phyloP scores from a whole-genome alignment of 768 basidiomycete species.

The Calocybe cyanea region DNA sequence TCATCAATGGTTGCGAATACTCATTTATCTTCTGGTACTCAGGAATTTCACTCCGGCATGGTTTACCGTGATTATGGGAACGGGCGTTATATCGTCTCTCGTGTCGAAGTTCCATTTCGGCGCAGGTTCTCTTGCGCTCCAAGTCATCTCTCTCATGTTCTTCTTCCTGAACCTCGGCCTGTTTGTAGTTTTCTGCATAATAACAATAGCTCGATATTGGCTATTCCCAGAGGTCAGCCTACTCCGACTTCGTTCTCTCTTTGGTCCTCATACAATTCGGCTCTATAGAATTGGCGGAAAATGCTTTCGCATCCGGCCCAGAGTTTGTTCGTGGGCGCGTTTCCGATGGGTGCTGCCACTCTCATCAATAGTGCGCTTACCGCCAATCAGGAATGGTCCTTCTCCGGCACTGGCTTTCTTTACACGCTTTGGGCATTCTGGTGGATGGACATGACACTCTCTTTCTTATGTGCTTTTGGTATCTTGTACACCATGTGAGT shows the following conservation, averaged over 20 bases:
- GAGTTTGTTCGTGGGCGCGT: conserved; percentile 41
- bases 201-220: conserved; percentile 48
- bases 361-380: conserved; percentile 48
- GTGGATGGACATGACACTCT: conserved; percentile 62
- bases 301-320: conserved; percentile 46
- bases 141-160: conserved; percentile 40
- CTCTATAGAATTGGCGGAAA: conserved; percentile 27
- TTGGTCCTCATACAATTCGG: background rate
- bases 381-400: conserved; percentile 39
- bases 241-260: background rate
- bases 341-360: conserved; percentile 61
- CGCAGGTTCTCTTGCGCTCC: conserved; percentile 27
- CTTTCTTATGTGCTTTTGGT: conserved; percentile 30
- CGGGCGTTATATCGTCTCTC: conserved; percentile 46
- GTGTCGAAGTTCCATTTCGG: conserved; percentile 48
- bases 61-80: conserved; percentile 57
- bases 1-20: background rate
- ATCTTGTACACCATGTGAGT: conserved; percentile 21
- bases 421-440: conserved; percentile 60
- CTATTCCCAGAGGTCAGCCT: conserved; percentile 44
- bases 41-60: conserved; percentile 51
- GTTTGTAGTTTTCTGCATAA: conserved; percentile 44
- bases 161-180: conserved; percentile 58
- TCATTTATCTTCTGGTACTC: background rate
- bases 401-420: conserved; percentile 51